These are phyloP conservation scores for Hyaloscypha bicolor DNA, from an alignment of 495 filamentous ascomycete species.

Conservation along the genomic window DNA sequence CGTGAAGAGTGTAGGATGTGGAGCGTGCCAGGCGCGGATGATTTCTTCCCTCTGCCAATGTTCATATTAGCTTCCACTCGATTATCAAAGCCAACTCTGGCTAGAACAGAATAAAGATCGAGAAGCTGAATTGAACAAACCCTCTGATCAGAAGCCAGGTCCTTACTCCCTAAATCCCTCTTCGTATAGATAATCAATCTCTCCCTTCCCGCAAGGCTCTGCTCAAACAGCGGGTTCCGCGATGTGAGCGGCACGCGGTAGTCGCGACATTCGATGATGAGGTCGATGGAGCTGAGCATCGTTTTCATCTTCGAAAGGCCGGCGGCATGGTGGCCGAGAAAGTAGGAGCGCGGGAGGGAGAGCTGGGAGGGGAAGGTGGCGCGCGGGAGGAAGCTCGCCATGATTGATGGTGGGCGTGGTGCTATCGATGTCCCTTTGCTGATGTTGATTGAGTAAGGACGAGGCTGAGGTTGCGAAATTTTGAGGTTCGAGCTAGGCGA, in stretches of 20 bases:
- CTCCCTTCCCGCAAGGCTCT: conserved; percentile 63
- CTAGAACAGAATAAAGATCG: neutral
- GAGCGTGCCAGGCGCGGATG: conserved; percentile 60
- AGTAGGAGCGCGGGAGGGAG: conserved; percentile 84
- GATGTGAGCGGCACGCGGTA: conserved; percentile 87
- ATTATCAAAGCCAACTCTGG: neutral
- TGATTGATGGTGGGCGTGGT: conserved; percentile 11
- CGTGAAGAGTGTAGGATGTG: conserved; percentile 63
- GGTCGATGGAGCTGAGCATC: conserved; percentile 76
- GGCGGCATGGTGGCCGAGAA: conserved; percentile 88
- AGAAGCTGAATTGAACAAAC: conserved; percentile 24
- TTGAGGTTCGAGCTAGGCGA: conserved; percentile 6
- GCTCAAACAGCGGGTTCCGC: conserved; percentile 89
- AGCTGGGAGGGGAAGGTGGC: conserved; percentile 65
- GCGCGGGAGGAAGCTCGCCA: conserved; percentile 69
- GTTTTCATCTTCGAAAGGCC: conserved; percentile 86
- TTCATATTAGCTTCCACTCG: conserved; percentile 2
- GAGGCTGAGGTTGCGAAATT: conserved; percentile 22
- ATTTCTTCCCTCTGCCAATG: conserved; percentile 46
- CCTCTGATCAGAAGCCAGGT: conserved; percentile 30
- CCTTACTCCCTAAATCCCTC: conserved; percentile 62
- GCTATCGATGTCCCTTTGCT: conserved; percentile 21
- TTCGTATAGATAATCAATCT: conserved; percentile 93
- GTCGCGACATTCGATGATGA: conserved; percentile 94
- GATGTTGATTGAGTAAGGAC: conserved; percentile 1